Conservation (phyloP, 805 yeast genomes). For the Lachancea waltii region DNA sequence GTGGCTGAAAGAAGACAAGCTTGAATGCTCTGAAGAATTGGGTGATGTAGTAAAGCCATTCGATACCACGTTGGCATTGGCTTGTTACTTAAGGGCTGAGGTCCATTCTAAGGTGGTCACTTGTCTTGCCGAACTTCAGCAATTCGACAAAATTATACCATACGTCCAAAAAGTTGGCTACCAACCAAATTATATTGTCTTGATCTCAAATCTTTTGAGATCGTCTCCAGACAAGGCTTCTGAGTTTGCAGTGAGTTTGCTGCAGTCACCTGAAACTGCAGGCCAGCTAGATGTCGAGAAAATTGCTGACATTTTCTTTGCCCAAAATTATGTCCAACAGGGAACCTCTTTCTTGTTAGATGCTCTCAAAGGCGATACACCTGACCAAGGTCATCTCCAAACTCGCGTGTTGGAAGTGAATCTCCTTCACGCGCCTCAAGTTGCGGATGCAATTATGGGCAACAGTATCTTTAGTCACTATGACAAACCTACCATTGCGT, state of each 20-base stretch:
- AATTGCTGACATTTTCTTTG: constrained; percentile 86
- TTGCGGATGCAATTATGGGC: constrained; percentile 96
- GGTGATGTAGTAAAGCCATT: constrained; percentile 93
- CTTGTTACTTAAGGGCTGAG: constrained; percentile 80
- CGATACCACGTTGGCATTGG: constrained; percentile 80
- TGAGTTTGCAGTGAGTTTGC: constrained; percentile 86
- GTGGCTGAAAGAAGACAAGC: constrained; percentile 92
- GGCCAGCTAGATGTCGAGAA: constrained; percentile 69
- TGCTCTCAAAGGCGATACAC: constrained; percentile 88
- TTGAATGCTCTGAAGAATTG: constrained; percentile 91
- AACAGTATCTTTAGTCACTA: constrained; percentile 93
- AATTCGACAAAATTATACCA: constrained; percentile 91
- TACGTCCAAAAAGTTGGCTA: constrained; percentile 85
- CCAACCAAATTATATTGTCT: constrained; percentile 81
- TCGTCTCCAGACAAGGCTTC: constrained; percentile 97
- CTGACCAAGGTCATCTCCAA: constrained; percentile 93
- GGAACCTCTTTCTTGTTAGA: constrained; percentile 96
- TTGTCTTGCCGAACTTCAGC: constrained; percentile 89
- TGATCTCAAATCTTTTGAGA: constrained; percentile 86
- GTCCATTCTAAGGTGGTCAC: constrained; percentile 85
- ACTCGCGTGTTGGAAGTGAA: constrained; percentile 91
- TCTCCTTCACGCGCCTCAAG: constrained; percentile 95
- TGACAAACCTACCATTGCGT: constrained; percentile 89
- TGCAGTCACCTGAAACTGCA: constrained; percentile 55
- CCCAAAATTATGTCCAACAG: constrained; percentile 92